Conservation (phyloP, 1,284 basidiomycete species). For the Ceratobasidium sp. region DNA sequence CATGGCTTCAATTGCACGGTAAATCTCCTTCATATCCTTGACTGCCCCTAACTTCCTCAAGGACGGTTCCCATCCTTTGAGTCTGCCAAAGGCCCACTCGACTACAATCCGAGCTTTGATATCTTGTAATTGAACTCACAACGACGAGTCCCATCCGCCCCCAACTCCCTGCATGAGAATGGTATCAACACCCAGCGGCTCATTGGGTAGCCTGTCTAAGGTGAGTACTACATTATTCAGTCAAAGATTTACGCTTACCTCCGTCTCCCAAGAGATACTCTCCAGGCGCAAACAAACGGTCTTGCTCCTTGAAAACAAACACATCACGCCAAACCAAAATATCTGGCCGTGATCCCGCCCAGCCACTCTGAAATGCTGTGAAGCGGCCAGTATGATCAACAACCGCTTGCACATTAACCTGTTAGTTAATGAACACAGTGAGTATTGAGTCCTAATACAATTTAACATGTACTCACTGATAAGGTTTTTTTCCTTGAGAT, state of each 20-base stretch:
- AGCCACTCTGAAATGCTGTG: slow-evolving; percentile 17
- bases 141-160: background rate
- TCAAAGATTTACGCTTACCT: slow-evolving; percentile 1
- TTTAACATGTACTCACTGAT: background rate
- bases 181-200: slow-evolving; percentile 5
- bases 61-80: slow-evolving; percentile 7
- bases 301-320: background rate
- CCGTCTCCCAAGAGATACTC: slow-evolving; percentile 19
- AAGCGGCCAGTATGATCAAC: no score
- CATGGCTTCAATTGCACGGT: slow-evolving; percentile 24
- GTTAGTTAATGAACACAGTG: background rate
- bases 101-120: background rate
- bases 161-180: background rate
- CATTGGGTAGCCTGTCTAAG: background rate
- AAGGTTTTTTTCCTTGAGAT: background rate
- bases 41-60: slow-evolving; percentile 1
- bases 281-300: background rate
- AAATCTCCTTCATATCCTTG: background rate
- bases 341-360: slow-evolving; percentile 5
- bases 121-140: background rate
- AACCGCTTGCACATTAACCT: slow-evolving; percentile 22
- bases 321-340: background rate
- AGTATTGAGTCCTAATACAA: no score
- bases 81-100: slow-evolving; percentile 18
- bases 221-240: background rate